Conservation (phyloP, 1,284 basidiomycete species). For the Ceratobasidium sp. region DNA sequence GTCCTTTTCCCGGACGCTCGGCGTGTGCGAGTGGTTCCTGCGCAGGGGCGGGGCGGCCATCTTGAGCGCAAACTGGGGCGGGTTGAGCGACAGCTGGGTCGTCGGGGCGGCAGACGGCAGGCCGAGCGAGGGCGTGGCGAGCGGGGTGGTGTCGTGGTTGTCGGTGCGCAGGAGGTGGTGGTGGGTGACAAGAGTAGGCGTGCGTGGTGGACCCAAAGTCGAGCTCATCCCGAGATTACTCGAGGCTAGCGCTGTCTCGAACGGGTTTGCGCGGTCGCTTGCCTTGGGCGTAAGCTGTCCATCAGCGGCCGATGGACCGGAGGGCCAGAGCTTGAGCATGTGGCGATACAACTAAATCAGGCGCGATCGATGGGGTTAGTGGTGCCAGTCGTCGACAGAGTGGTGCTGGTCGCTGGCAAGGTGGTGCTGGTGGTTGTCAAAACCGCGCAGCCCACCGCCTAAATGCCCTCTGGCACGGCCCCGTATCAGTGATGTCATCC, state of each 20-base stretch:
- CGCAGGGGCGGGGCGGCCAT: slow-evolving; percentile 59
- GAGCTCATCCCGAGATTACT: slow-evolving; percentile 42
- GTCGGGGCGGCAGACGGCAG: slow-evolving; percentile 69
- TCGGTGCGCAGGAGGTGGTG: slow-evolving; percentile 29
- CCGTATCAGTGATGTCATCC: slow-evolving; percentile 35
- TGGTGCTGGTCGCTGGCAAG: no score
- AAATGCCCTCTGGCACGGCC: slow-evolving; percentile 27
- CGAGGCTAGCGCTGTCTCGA: slow-evolving; percentile 63
- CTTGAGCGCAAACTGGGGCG: slow-evolving; percentile 60
- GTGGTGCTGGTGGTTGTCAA: slow-evolving; percentile 3
- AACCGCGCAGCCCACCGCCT: neutral
- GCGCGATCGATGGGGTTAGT: neutral
- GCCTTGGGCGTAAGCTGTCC: slow-evolving; percentile 82
- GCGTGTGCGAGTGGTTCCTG: slow-evolving; percentile 47
- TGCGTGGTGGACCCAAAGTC: slow-evolving; percentile 51
- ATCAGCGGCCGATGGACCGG: slow-evolving; percentile 59
- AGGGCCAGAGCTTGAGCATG: slow-evolving; percentile 79
- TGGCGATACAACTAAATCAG: slow-evolving; percentile 26
- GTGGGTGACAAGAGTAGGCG: slow-evolving; percentile 49
- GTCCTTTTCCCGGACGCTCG: slow-evolving; percentile 36
- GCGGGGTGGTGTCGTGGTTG: slow-evolving; percentile 42
- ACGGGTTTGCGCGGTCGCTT: slow-evolving; percentile 72
- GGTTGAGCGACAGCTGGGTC: slow-evolving; percentile 81
- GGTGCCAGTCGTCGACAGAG: no score
- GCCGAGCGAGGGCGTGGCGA: slow-evolving; percentile 40